Conservation (phyloP, 306 rosid species). For the Inga oerstediana region DNA sequence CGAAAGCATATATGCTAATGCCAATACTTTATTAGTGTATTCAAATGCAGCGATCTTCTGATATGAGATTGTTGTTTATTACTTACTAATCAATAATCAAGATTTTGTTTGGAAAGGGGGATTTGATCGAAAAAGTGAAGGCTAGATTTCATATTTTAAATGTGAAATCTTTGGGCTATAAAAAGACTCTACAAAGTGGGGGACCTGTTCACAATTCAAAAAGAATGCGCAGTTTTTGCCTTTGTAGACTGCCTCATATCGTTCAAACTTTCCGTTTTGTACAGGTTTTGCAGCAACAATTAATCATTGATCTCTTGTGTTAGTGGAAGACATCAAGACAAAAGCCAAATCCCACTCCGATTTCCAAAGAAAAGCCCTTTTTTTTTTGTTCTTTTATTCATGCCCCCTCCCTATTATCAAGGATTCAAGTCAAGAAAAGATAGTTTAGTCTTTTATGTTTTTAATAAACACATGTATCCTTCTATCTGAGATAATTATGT, state of each 20-base stretch:
- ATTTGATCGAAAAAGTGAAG: constrained; percentile 18
- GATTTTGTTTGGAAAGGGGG: constrained; percentile 18
- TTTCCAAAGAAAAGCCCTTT: constrained; percentile 3
- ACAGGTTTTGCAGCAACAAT: constrained; percentile 28
- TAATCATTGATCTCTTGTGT: constrained; percentile 32
- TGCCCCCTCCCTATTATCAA: too few species aligned
- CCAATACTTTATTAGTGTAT: not conserved
- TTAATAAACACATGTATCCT: too few species aligned
- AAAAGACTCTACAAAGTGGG: constrained; percentile 17
- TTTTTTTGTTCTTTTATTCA: not conserved
- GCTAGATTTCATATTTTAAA: constrained; percentile 13
- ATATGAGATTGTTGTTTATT: not conserved
- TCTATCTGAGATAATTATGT: too few species aligned
- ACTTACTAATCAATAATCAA: not conserved
- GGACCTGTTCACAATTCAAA: constrained; percentile 11
- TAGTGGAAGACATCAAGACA: constrained; percentile 34
- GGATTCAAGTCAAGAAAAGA: too few species aligned
- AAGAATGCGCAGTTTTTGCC: constrained; percentile 29
- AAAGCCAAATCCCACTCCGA: constrained; percentile 10
- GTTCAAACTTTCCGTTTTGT: constrained; percentile 29
- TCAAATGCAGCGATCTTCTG: constrained; percentile 23
- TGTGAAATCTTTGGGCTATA: constrained; percentile 26
- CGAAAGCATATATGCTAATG: not conserved
- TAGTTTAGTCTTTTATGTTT: too few species aligned
- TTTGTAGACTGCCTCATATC: constrained; percentile 39